Base-by-base conservation (phyloP, 108 stramenopile genomes). In the Epipyxis sp. region DNA sequence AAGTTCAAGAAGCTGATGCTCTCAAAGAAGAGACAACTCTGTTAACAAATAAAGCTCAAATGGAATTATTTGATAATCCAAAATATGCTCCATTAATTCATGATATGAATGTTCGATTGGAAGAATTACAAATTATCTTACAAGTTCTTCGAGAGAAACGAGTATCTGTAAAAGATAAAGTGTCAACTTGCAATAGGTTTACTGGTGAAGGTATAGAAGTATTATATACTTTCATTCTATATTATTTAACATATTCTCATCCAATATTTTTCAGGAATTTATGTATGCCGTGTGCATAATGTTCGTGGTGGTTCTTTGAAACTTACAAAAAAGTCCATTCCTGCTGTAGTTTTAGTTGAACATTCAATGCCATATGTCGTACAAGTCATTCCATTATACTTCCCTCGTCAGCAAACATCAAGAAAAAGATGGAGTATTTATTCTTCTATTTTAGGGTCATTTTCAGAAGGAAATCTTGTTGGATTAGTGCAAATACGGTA, bases 351-450 rank as follows among this genome's bases (percentile, higher is more conserved):
- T 0, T 45, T 82, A 41, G 69, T 82, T 34, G 81, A 77, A 35
- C 58, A 69, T 42, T 77, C 81, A 27, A 32, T 40, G 2, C 77
- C 78, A 32, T 57, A 42, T 29, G 29, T 74, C 37, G 54, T 77
- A 57, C 59, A 59, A 45, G 71, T 74, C 3, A 10, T 25, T 40
- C 76, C 72, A 32, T 0, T 42, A 3, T 84, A 84, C 43, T n/a
- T 46, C 13, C 84, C 77, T 0, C 59, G 79, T 50, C 32, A 44
- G 20, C 40, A n/a, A 1, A 39, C 74, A 2, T 42, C 76, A n/a
- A 78, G 84, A 29, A 35, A 76, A 0, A 45, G 59, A 13, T 84
- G 84, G 84, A 45, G 81, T n/a, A 81, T 82, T 42, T 84, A 84
- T 50, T 81, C 79, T 0, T 82, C 81, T 69, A 77, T 79, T 0